Evolutionary conservation across 768 basidiomycete species (phyloP).

Genomic region (Podaxis sp.): DNA sequence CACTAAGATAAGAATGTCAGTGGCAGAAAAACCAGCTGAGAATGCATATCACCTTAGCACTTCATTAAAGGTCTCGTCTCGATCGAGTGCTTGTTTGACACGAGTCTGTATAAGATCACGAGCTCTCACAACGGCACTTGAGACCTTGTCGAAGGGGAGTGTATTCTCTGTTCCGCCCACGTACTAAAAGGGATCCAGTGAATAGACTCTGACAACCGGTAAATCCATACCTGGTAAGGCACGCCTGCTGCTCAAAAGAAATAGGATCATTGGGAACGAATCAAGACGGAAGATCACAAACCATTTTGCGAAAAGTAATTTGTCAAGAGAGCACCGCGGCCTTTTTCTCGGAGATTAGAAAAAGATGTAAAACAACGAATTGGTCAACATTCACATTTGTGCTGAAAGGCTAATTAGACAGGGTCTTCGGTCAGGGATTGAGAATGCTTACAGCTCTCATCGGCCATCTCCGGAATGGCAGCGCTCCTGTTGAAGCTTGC

Average conservation of each 20-base stretch:
- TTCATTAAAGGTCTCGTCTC: conserved; percentile 62
- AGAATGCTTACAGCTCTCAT: conserved; percentile 54
- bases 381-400: conserved; percentile 51
- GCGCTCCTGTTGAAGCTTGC: conserved; percentile 52
- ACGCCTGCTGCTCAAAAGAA: conserved; percentile 55
- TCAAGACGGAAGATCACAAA: conserved; percentile 32
- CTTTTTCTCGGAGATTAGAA: conserved; percentile 33
- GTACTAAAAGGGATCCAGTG: conserved; percentile 45
- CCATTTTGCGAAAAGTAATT: conserved; percentile 88
- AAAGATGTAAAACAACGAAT: background rate
- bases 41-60: conserved; percentile 50
- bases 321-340: conserved; percentile 67
- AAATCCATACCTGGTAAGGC: conserved; percentile 64
- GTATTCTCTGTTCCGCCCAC: conserved; percentile 77
- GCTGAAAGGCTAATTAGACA: conserved; percentile 38
- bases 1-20: conserved; percentile 34
- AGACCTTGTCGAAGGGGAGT: conserved; percentile 59
- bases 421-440: background rate
- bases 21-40: background rate
- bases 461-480: conserved; percentile 74
- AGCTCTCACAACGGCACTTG: conserved; percentile 58
- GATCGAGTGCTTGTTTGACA: conserved; percentile 44
- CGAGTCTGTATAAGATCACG: conserved; percentile 59
- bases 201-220: background rate
- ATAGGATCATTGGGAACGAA: conserved; percentile 6